Evolutionary conservation across 208 protist genomes (phyloP).

Genomic region (Trypanosoma melophagium): DNA sequence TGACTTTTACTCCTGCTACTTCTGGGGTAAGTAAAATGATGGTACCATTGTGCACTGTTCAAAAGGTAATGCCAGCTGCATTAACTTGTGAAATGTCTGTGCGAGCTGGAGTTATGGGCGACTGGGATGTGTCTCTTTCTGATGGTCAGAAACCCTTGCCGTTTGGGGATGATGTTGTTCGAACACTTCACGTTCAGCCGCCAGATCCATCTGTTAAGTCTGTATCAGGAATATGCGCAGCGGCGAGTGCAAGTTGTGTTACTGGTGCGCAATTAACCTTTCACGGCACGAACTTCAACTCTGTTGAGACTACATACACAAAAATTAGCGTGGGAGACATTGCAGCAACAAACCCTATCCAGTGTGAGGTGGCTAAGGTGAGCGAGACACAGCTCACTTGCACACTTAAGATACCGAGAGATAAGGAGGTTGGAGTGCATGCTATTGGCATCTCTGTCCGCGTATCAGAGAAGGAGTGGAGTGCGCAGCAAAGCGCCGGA

Average conservation of each 20-base stretch:
- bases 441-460: conserved; percentile 1
- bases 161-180: background rate
- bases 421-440: conserved; percentile 3
- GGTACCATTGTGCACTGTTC: conserved; percentile 3
- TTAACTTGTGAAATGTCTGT: conserved; percentile 10
- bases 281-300: conserved; percentile 20
- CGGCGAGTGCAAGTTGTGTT: conserved; percentile 17
- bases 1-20: background rate
- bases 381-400: conserved; percentile 12
- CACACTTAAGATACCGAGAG: conserved; percentile 8
- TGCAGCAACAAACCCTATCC: background rate
- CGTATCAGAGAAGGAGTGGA: conserved; percentile 19
- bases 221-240: conserved; percentile 10
- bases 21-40: background rate
- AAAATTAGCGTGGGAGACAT: background rate
- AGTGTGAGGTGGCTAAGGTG: conserved; percentile 9
- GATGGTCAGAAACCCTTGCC: background rate
- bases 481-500: conserved; percentile 4
- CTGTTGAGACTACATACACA: conserved; percentile 5
- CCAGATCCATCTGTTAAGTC: conserved; percentile 7
- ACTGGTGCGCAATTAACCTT: conserved; percentile 18
- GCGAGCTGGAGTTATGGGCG: background rate
- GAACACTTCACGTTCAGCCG: background rate
- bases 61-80: background rate
- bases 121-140: conserved; percentile 8